These are phyloP conservation scores for Populus nigra DNA, from an alignment of 345 rosid genomes.

Conservation along the genomic window DNA sequence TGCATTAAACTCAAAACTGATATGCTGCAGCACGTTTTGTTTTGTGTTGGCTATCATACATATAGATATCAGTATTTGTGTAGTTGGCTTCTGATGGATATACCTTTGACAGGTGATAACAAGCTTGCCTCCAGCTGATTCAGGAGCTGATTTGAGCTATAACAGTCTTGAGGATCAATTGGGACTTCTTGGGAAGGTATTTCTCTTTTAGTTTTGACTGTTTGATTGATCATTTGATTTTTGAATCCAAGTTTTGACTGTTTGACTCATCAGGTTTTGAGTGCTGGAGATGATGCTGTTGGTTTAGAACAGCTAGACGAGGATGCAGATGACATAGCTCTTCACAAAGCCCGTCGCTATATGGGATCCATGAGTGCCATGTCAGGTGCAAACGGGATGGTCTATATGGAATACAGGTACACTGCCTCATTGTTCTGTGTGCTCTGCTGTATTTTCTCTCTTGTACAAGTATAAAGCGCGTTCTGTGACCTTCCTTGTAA, in stretches of 20 bases:
- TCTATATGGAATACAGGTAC: constrained; percentile 87
- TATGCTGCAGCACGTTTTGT: not conserved
- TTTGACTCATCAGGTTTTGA: constrained; percentile 52
- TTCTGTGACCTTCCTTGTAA: too few relatives aligned
- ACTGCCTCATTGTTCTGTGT: not conserved
- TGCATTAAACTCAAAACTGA: too few relatives aligned
- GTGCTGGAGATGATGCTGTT: constrained; percentile 78
- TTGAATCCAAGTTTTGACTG: constrained; percentile 11
- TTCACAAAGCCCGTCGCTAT: constrained; percentile 62
- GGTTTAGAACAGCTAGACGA: constrained; percentile 87
- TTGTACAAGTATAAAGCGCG: too few relatives aligned
- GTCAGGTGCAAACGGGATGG: constrained; percentile 89
- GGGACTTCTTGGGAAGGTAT: constrained; percentile 65
- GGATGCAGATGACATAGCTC: constrained; percentile 84
- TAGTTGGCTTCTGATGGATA: constrained; percentile 5
- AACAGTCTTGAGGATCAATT: constrained; percentile 67
- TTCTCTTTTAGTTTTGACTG: not conserved
- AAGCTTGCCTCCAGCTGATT: constrained; percentile 78
- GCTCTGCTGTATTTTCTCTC: too few relatives aligned
- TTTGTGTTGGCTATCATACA: not conserved
- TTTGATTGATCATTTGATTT: not conserved
- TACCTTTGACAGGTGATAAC: constrained; percentile 61
- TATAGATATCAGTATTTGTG: not conserved
- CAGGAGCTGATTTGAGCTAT: constrained; percentile 76
- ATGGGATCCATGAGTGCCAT: constrained; percentile 74